Conservation (phyloP, 1,139 yeast genomes). For the Pichia sp. region DNA sequence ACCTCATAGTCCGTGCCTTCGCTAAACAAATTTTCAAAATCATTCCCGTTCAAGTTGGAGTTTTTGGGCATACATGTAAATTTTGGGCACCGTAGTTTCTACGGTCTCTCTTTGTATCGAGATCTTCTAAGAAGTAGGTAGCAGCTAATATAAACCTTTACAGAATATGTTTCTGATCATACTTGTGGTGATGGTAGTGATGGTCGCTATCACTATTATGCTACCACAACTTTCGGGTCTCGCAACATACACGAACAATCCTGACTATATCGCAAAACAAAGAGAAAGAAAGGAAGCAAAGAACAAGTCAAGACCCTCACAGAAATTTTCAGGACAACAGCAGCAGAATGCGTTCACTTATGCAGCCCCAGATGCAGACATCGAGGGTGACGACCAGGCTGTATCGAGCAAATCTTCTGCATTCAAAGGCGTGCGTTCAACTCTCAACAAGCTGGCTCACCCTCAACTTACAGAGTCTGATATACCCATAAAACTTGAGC, state of each 20-base stretch:
- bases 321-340: neutral
- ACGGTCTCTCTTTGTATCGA: too few relatives aligned
- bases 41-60: constrained; percentile 1
- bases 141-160: too few relatives aligned
- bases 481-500: constrained; percentile 34
- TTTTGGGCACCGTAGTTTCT: too few relatives aligned
- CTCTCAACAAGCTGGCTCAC: constrained; percentile 8
- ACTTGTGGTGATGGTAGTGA: constrained; percentile 27
- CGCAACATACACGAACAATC: constrained; percentile 32
- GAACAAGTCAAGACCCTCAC: constrained; percentile 5
- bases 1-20: neutral
- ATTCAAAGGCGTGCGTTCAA: constrained; percentile 9
- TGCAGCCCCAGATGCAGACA: constrained; percentile 38
- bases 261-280: constrained; percentile 22
- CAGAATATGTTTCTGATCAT: constrained; percentile 19
- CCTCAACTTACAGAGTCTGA: constrained; percentile 31
- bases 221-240: constrained; percentile 37
- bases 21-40: neutral
- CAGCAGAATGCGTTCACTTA: constrained; percentile 22
- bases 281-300: constrained; percentile 7
- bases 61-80: constrained; percentile 23
- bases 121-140: too few relatives aligned
- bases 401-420: constrained; percentile 4
- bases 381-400: constrained; percentile 13
- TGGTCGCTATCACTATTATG: constrained; percentile 32